phyloP scores from a whole-genome alignment of 2,329 filamentous ascomycete genomes.

The Cladosporium sp. region DNA sequence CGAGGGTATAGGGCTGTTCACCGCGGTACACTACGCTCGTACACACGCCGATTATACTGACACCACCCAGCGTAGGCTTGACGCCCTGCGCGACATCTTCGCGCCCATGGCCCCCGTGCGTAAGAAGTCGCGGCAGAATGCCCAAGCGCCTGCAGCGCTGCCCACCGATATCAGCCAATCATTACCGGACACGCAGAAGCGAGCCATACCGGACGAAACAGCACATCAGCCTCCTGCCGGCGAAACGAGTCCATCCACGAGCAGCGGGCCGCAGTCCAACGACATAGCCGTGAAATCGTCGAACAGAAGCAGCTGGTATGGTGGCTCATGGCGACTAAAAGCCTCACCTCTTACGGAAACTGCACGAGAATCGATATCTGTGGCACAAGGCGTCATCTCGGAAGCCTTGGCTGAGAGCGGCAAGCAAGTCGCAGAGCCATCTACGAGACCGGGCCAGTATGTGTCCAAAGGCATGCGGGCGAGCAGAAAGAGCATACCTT shows the following conservation, averaged over 20 bases:
- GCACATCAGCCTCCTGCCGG: background rate
- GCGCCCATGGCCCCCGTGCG: conserved; percentile 10
- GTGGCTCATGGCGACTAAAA: conserved; percentile 44
- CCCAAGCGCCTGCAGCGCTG: background rate
- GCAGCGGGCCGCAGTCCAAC: background rate
- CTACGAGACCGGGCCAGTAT: conserved; percentile 19
- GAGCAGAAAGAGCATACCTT: conserved; percentile 42
- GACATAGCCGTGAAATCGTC: background rate
- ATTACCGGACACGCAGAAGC: conserved; percentile 10
- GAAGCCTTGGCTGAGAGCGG: conserved; percentile 34
- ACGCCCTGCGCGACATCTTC: conserved; percentile 3
- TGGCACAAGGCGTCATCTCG: conserved; percentile 40
- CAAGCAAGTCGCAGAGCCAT: conserved; percentile 19
- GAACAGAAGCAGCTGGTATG: conserved; percentile 38
- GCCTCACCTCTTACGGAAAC: conserved; percentile 45
- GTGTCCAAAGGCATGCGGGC: conserved; percentile 40
- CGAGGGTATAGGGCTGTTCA: background rate
- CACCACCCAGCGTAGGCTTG: background rate
- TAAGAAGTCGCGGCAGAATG: conserved; percentile 13
- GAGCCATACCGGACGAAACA: background rate
- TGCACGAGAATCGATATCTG: conserved; percentile 43
- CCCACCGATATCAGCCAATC: conserved; percentile 2
- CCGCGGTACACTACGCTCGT: background rate
- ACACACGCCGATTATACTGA: background rate
- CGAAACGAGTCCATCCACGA: background rate